phyloP scores from a whole-genome alignment of 345 rosid genomes.

The Lumnitzera racemosa region DNA sequence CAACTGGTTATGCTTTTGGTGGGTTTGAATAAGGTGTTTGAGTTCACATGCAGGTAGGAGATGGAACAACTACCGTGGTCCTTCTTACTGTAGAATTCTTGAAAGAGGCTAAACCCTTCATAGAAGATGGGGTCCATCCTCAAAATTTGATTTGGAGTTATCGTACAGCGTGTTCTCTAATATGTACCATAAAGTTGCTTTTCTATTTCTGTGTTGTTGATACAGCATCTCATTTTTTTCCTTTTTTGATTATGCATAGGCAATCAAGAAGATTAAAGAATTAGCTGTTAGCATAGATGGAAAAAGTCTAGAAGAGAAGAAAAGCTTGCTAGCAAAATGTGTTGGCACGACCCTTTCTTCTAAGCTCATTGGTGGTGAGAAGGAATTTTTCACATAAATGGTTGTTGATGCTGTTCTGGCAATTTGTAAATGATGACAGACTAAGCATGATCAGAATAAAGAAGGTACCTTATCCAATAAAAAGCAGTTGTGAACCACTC shows the following conservation, averaged over 20 bases:
- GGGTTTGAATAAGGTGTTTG: not conserved
- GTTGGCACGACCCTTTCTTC: constrained; percentile 96
- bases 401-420: constrained; percentile 95
- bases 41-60: constrained; percentile 64
- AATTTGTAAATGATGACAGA: constrained; percentile 69
- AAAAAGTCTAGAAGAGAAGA: constrained; percentile 87
- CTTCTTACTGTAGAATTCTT: constrained; percentile 88
- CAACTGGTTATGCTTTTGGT: not conserved
- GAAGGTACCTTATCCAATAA: constrained; percentile 39
- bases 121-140: constrained; percentile 95
- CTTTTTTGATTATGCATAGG: constrained; percentile 26
- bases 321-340: constrained; percentile 73
- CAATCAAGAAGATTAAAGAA: constrained; percentile 75
- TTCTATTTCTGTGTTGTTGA: not conserved
- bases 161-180: constrained; percentile 73
- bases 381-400: constrained; percentile 88
- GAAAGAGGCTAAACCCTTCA: constrained; percentile 95
- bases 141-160: constrained; percentile 90
- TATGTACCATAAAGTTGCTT: constrained; percentile 12
- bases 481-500: too few species aligned
- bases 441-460: constrained; percentile 88
- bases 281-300: constrained; percentile 90
- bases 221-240: not conserved
- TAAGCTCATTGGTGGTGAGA: constrained; percentile 96
- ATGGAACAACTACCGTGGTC: constrained; percentile 97